Percentiles rank a stretch among this genome's conserved stretches.
Conservation (phyloP, 495 filamentous ascomycete genomes). For the Penicillium fimorum region DNA sequence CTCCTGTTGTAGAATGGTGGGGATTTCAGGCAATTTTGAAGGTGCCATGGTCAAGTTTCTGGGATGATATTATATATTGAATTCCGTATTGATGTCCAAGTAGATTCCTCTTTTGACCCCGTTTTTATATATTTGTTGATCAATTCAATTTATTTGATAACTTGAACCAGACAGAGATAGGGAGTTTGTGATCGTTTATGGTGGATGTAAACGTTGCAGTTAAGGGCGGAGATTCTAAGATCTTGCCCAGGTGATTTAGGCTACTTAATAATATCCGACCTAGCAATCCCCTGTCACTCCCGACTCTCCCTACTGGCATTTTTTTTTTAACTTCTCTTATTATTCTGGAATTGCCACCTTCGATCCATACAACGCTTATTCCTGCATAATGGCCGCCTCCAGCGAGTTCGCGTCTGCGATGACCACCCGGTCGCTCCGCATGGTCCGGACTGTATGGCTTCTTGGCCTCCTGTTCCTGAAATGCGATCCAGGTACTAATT, state of each 20-base stretch:
- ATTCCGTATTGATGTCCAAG: not conserved
- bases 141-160: no score
- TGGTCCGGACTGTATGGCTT: conserved; percentile 72
- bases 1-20: not conserved
- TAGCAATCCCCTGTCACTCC: conserved; percentile 8
- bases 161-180: not conserved
- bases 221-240: not conserved
- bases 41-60: no score
- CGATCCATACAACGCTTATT: not conserved
- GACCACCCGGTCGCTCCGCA: conserved; percentile 80
- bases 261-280: conserved; percentile 3
- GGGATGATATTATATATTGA: no score
- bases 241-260: conserved; percentile 3
- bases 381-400: conserved; percentile 34
- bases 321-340: not conserved
- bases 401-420: conserved; percentile 45
- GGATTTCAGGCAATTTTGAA: no score
- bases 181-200: not conserved
- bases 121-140: not conserved
- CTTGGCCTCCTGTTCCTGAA: conserved; percentile 8
- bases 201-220: not conserved
- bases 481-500: conserved; percentile 10
- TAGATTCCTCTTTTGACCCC: not conserved
- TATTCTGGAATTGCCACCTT: not conserved
- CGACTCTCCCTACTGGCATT: not conserved